Conservation (phyloP, 192 early-diverging fungal genomes). For the Paraglomus brasilianum region DNA sequence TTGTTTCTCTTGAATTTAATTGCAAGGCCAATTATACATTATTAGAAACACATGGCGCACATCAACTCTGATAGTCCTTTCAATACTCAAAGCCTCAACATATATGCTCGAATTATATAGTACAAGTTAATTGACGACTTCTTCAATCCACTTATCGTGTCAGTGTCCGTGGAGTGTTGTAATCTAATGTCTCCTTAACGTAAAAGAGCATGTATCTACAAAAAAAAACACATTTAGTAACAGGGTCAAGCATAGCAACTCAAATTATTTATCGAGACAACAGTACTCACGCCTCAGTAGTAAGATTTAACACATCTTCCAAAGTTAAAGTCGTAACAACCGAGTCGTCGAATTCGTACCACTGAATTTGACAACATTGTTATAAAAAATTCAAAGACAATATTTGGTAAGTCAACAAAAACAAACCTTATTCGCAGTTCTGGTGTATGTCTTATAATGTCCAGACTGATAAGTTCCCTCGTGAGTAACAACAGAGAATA, state of each 20-base stretch:
- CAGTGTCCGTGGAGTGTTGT: no score
- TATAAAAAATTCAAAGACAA: neutral
- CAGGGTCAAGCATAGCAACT: constrained; percentile 19
- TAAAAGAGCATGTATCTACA: constrained; percentile 89
- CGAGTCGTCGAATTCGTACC: neutral
- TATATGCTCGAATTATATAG: no score
- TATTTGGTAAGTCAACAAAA: neutral
- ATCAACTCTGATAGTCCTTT: no score
- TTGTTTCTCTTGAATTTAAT: no score
- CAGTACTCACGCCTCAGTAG: constrained; percentile 52
- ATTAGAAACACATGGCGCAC: no score
- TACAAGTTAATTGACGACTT: no score
- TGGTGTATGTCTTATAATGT: constrained; percentile 88
- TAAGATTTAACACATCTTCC: neutral
- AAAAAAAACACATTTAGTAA: constrained; percentile 33
- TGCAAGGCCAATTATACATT: no score
- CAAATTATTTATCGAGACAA: constrained; percentile 39
- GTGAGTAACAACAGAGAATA: constrained; percentile 94
- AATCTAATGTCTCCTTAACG: constrained; percentile 66
- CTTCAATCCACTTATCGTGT: no score
- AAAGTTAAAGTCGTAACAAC: neutral
- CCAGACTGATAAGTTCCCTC: constrained; percentile 90
- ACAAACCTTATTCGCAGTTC: constrained; percentile 69
- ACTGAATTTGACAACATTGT: neutral
- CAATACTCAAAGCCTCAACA: no score